A percentile compares a stretch with the other conserved stretches of the same genome.
Conservation (phyloP, 495 filamentous ascomycete genomes). For the Daldinia caldariorum region DNA sequence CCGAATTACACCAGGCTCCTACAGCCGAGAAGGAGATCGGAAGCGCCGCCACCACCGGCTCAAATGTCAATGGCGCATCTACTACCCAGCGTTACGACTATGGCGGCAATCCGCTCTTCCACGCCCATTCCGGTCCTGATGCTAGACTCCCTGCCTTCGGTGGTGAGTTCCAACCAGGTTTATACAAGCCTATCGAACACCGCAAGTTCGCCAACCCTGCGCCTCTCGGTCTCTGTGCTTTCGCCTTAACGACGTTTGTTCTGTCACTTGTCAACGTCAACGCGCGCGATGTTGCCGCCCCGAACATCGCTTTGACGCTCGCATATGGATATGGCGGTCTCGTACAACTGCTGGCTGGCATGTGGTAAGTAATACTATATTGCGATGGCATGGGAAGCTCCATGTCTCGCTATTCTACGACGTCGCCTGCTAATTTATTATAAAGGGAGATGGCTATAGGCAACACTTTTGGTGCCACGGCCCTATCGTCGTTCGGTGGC, state of each 20-base stretch:
- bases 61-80: conserved; percentile 45
- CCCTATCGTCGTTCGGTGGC: conserved; percentile 94
- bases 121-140: conserved; percentile 70
- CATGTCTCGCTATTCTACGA: not conserved
- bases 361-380: conserved; percentile 79
- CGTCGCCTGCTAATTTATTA: conserved; percentile 6
- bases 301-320: conserved; percentile 75
- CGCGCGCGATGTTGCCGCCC: conserved; percentile 65
- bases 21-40: conserved; percentile 49
- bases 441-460: conserved; percentile 96
- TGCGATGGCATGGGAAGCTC: not conserved
- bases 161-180: conserved; percentile 95
- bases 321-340: conserved; percentile 88
- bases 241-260: conserved; percentile 96
- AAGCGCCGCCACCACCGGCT: conserved; percentile 42
- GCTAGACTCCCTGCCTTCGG: conserved; percentile 82
- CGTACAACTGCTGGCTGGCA: conserved; percentile 91
- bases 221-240: conserved; percentile 85
- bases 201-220: conserved; percentile 91
- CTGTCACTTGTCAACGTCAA: conserved; percentile 85
- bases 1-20: conserved; percentile 31
- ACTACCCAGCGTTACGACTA: conserved; percentile 56
- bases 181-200: conserved; percentile 76
- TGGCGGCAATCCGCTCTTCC: conserved; percentile 75
- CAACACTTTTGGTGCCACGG: conserved; percentile 98